Evolutionary conservation across 2,329 filamentous ascomycete species (phyloP).

Genomic region (Sarocladium brachiariae): DNA sequence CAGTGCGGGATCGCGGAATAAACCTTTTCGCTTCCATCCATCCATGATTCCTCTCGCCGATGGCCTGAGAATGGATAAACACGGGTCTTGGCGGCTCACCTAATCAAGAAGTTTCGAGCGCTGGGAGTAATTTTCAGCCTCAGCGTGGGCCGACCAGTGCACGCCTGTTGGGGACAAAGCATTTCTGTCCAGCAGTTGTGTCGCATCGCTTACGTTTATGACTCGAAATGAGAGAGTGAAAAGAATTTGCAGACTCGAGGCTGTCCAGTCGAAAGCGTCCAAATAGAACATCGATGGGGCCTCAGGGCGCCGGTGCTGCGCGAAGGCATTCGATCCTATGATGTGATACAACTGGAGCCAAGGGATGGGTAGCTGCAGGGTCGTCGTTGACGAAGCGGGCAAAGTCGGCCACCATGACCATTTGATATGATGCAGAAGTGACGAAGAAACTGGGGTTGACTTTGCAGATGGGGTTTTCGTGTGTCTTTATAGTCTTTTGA

Average conservation of each 20-base stretch:
- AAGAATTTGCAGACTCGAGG: neutral
- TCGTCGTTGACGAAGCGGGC: neutral
- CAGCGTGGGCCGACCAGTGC: slow-evolving; percentile 3
- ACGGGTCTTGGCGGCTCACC: neutral
- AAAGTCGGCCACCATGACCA: neutral
- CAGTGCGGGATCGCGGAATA: neutral
- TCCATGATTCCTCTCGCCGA: too few species aligned
- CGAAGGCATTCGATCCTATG: neutral
- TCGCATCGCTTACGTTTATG: slow-evolving; percentile 6
- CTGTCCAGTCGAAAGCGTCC: slow-evolving; percentile 6
- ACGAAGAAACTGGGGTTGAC: neutral
- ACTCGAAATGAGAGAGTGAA: neutral
- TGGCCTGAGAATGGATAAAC: slow-evolving; percentile 3
- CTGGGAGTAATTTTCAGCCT: neutral
- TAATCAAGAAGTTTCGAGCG: neutral
- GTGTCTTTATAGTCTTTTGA: neutral
- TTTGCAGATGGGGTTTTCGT: neutral
- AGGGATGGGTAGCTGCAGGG: neutral
- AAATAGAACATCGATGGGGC: neutral
- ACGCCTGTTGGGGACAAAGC: neutral
- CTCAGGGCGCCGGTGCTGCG: neutral
- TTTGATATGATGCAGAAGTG: neutral
- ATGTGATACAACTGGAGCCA: slow-evolving; percentile 4
- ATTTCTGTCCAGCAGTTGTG: neutral
- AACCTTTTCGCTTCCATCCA: neutral